Percentiles rank a stretch among this genome's conserved stretches.
Conservation (phyloP, 345 rosid species). For the Heritiera littoralis region DNA sequence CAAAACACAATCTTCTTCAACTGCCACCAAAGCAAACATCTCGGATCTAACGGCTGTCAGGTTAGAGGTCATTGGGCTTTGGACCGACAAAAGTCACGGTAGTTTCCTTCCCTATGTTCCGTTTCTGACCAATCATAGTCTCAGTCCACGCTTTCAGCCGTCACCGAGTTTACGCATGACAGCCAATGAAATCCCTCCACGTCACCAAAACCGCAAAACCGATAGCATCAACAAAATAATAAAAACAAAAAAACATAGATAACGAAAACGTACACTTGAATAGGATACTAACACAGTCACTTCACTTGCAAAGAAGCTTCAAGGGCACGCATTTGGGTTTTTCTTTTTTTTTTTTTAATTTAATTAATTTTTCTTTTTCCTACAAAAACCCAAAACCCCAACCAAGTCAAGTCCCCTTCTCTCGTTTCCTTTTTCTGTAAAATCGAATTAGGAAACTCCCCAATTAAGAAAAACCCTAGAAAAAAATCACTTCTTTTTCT, state of each 20-base stretch:
- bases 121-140: neutral
- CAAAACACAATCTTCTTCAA: neutral
- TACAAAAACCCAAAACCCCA: slow-evolving; percentile 8
- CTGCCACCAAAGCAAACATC: neutral
- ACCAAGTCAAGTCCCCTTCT: neutral
- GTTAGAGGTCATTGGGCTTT: neutral
- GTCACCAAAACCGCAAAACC: neutral
- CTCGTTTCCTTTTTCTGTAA: neutral
- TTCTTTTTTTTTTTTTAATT: no score
- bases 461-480: neutral
- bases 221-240: no score
- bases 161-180: neutral
- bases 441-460: neutral
- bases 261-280: neutral
- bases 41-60: neutral
- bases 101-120: slow-evolving; percentile 7
- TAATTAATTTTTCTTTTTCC: no score
- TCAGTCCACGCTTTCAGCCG: neutral
- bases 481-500: neutral
- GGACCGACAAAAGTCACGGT: neutral
- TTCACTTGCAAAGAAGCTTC: neutral
- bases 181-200: neutral
- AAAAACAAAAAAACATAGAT: neutral
- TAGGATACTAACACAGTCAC: neutral
- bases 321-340: neutral